phyloP scores from a whole-genome alignment of 805 yeast species.

The Saturnispora sekii region DNA sequence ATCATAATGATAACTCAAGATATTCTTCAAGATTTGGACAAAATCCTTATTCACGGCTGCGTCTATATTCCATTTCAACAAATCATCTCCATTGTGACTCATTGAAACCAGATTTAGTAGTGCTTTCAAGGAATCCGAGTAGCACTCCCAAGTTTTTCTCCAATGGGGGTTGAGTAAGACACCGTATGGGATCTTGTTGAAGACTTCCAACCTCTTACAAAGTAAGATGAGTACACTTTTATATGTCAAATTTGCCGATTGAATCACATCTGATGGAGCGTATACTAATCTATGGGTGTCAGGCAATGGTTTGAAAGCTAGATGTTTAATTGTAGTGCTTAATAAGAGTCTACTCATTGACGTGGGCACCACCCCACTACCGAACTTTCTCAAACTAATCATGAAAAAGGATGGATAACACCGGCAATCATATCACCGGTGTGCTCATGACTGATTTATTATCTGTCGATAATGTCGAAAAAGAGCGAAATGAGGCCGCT shows the following conservation, averaged over 20 bases:
- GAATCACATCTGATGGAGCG: not conserved
- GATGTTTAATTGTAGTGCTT: not conserved
- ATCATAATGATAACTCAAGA: conserved; percentile 72
- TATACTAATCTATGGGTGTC: conserved; percentile 1
- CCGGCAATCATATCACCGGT: not conserved
- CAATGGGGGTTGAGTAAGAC: conserved; percentile 82
- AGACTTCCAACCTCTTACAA: conserved; percentile 60
- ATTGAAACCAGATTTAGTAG: conserved; percentile 31
- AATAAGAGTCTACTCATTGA: not conserved
- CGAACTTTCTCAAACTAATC: too few relatives aligned
- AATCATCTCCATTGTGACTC: conserved; percentile 6
- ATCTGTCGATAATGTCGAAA: too few relatives aligned
- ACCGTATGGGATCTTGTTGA: conserved; percentile 72
- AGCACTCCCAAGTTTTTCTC: conserved; percentile 63
- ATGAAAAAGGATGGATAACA: not conserved
- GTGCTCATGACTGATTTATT: too few relatives aligned
- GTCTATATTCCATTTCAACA: conserved; percentile 30
- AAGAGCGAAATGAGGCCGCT: too few relatives aligned
- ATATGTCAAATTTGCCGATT: conserved; percentile 43
- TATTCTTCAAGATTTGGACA: conserved; percentile 41
- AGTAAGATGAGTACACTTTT: conserved; percentile 49
- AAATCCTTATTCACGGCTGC: conserved; percentile 49
- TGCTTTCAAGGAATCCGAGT: conserved; percentile 57
- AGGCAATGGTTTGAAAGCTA: not conserved
- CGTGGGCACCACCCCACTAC: too few relatives aligned